phyloP scores from a whole-genome alignment of 140 eudicot genomes.

The Oenanthe javanica region DNA sequence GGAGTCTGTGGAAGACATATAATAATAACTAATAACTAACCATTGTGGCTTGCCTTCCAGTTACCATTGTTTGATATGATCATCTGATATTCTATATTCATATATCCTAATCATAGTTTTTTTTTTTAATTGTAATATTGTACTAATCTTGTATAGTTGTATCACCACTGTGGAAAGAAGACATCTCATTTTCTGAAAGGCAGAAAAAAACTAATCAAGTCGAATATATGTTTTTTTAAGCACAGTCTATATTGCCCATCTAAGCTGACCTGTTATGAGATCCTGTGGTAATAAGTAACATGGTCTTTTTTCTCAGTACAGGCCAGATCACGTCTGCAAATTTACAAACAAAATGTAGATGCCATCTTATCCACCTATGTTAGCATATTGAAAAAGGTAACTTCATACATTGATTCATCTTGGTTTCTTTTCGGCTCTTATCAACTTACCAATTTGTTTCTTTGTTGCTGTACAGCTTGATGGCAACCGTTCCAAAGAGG shows the following conservation, averaged over 20 bases:
- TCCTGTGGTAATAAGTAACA: conserved; percentile 7
- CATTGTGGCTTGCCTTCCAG: neutral
- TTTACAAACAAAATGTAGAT: conserved; percentile 80
- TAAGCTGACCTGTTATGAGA: neutral
- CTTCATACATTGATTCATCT: conserved; percentile 8
- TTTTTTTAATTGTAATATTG: neutral
- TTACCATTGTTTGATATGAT: neutral
- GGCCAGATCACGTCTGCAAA: conserved; percentile 89
- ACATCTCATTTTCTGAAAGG: neutral
- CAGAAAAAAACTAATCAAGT: neutral
- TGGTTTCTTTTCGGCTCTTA: conserved; percentile 10
- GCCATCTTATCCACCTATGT: conserved; percentile 56
- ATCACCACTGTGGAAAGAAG: neutral
- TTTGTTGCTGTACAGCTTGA: conserved; percentile 44
- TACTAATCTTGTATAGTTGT: neutral
- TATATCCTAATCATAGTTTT: neutral
- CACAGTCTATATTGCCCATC: neutral
- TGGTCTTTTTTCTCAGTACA: conserved; percentile 23
- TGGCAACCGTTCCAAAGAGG: conserved; percentile 84
- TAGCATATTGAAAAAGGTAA: conserved; percentile 62
- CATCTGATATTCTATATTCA: neutral
- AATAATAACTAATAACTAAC: neutral
- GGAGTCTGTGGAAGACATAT: neutral
- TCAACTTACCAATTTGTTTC: conserved; percentile 2
- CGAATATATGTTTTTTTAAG: neutral